Evolutionary conservation across 164 flowering plant species (phyloP).

Genomic region (Litsea cubeba): DNA sequence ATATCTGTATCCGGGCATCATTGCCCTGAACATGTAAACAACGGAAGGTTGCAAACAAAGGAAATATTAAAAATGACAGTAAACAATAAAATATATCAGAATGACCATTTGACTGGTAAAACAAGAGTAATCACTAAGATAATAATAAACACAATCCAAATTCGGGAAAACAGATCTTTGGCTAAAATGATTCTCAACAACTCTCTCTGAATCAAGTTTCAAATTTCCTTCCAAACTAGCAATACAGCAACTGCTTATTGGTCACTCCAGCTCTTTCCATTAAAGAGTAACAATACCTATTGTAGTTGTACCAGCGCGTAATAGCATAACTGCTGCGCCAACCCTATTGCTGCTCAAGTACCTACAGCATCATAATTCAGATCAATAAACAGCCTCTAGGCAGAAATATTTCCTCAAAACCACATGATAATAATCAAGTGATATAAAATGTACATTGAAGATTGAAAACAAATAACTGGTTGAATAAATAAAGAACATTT

Average conservation of each 20-base stretch:
- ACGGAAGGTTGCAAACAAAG: neutral
- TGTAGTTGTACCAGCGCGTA: neutral
- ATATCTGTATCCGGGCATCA: too few relatives aligned
- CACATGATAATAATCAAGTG: too few relatives aligned
- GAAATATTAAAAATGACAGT: neutral
- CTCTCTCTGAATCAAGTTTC: neutral
- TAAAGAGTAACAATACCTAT: slow-evolving; percentile 1
- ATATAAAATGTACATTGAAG: too few relatives aligned
- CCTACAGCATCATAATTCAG: slow-evolving; percentile 23
- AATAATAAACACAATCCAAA: neutral
- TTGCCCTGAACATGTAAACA: too few relatives aligned
- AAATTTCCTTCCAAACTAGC: neutral
- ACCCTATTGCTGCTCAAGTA: slow-evolving; percentile 30
- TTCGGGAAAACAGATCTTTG: too few relatives aligned
- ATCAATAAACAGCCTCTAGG: neutral
- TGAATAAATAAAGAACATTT: too few relatives aligned
- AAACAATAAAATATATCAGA: neutral
- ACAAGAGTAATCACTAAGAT: neutral
- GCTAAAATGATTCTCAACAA: neutral
- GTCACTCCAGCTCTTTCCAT: neutral
- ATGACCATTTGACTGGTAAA: neutral
- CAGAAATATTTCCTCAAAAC: too few relatives aligned
- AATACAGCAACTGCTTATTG: slow-evolving; percentile 1
- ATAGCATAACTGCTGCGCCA: slow-evolving; percentile 19
- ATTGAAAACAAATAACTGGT: too few relatives aligned